Evolutionary conservation across 2,329 filamentous ascomycete species (phyloP).

Genomic region (Fusarium metavorans): DNA sequence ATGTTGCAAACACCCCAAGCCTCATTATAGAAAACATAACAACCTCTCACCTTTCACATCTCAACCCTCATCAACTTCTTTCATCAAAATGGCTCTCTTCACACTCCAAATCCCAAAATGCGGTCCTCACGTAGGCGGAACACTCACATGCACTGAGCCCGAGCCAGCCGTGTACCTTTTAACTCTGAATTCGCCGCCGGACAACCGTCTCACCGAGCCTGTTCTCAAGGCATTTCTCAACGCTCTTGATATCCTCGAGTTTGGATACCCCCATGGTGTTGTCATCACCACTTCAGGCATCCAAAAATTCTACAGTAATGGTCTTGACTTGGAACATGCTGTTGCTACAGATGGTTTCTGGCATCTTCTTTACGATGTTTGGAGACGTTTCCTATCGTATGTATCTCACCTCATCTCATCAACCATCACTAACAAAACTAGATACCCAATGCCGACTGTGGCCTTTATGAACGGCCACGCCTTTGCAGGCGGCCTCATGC

Average conservation of each 20-base stretch:
- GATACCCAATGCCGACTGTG: conserved; percentile 84
- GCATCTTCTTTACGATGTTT: conserved; percentile 72
- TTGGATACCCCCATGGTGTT: conserved; percentile 75
- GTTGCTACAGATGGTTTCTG: conserved; percentile 71
- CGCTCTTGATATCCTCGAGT: conserved; percentile 81
- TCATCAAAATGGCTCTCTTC: conserved; percentile 47
- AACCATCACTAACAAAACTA: conserved; percentile 9
- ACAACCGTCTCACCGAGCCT: conserved; percentile 79
- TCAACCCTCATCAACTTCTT: neutral
- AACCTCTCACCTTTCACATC: conserved; percentile 6
- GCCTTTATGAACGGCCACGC: conserved; percentile 84
- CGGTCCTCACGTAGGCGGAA: conserved; percentile 63
- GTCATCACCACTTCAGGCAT: conserved; percentile 82
- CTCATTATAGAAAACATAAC: conserved; percentile 6
- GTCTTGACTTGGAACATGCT: conserved; percentile 81
- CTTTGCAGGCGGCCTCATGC: conserved; percentile 86
- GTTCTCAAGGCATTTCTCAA: conserved; percentile 76
- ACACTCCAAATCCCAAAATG: conserved; percentile 66
- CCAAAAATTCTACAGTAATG: conserved; percentile 85
- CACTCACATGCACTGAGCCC: conserved; percentile 72
- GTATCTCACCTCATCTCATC: neutral
- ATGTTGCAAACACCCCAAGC: neutral
- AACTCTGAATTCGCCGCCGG: conserved; percentile 76
- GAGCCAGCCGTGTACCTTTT: conserved; percentile 75
- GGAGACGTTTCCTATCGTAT: conserved; percentile 65